Conservation (phyloP, 495 filamentous ascomycete genomes). For the Neurospora cerealis region DNA sequence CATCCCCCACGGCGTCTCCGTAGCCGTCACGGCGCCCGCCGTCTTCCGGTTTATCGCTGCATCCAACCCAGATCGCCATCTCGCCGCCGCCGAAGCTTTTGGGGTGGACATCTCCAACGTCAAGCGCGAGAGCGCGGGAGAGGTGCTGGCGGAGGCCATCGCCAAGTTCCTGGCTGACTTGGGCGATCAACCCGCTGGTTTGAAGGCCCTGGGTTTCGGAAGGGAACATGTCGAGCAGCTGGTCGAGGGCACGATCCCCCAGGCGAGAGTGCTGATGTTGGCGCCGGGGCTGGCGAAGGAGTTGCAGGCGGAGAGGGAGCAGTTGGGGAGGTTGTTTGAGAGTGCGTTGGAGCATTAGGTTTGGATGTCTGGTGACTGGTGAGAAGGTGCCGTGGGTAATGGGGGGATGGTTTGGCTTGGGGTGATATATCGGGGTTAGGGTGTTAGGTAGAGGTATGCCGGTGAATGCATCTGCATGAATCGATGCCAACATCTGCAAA, state of each 20-base stretch:
- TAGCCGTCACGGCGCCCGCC: constrained; percentile 87
- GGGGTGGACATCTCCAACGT: constrained; percentile 81
- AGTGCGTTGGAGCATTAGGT: constrained; percentile 33
- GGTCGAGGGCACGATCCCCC: constrained; percentile 90
- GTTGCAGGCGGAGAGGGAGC: constrained; percentile 51
- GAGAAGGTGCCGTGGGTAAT: neutral
- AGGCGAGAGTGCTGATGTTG: constrained; percentile 81
- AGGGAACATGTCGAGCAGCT: constrained; percentile 62
- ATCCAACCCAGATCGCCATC: constrained; percentile 82
- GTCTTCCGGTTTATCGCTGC: constrained; percentile 90
- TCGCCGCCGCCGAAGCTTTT: constrained; percentile 81
- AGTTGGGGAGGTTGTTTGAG: constrained; percentile 42
- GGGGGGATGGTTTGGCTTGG: neutral
- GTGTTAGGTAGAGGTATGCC: neutral
- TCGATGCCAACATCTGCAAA: neutral
- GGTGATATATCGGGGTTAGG: neutral
- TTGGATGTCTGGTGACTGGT: neutral
- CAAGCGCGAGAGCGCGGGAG: constrained; percentile 77
- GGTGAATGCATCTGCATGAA: neutral
- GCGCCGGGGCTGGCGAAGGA: constrained; percentile 70
- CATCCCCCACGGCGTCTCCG: constrained; percentile 91
- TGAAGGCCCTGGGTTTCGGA: constrained; percentile 76
- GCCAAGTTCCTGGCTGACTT: constrained; percentile 67
- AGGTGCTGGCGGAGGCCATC: constrained; percentile 74
- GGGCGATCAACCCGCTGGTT: constrained; percentile 81